Base-by-base conservation (phyloP, 192 early-diverging fungal genomes). In the Backusella macrospora region DNA sequence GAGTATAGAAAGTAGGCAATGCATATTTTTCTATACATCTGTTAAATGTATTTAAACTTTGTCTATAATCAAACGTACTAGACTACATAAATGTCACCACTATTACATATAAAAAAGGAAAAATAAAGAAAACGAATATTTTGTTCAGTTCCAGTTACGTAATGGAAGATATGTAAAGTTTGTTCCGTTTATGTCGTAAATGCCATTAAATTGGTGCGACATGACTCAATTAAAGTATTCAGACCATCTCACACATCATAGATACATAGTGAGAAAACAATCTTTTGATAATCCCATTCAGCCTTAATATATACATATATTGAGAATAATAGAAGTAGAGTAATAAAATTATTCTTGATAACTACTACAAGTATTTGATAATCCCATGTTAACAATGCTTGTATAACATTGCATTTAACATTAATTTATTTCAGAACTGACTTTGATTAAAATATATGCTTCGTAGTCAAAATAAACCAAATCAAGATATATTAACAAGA, bases 361-460 rank as follows among this genome's bases (percentile, higher is more conserved):
- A 21, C 10, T 59, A 55, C n/a, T n/a, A 59, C 18, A 6, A 26
- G 21, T 59, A 9, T 59, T 59, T 59, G 52, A 59, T 59, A 59
- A 59, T 59, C 52, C 8, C 52, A 59, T 59, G 52, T 59, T 59
- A 59, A 23, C 21, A 59, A 59, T 59, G 52, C 10, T 59, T 59
- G 52, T 59, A 59, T 12, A 26, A 59, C 52, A 0, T 5, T 9
- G n/a, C 18, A 52, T 21, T 5, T 59, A 59, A 26, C 21, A 13
- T 59, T 59, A 59, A 59, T 59, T 59, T 59, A 59, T 59, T 59
- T 59, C 21, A 23, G 18, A 26, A 59, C 26, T 59, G 21, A 59
- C 21, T 12, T 12, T 59, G 23, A 59, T 59, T 59, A 2, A 34
- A 34, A 34, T 10, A 8, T 18, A 59, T 59, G 26, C 21, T 26